Base-by-base conservation (phyloP, 2,329 filamentous ascomycete genomes). In the Alternaria panax region DNA sequence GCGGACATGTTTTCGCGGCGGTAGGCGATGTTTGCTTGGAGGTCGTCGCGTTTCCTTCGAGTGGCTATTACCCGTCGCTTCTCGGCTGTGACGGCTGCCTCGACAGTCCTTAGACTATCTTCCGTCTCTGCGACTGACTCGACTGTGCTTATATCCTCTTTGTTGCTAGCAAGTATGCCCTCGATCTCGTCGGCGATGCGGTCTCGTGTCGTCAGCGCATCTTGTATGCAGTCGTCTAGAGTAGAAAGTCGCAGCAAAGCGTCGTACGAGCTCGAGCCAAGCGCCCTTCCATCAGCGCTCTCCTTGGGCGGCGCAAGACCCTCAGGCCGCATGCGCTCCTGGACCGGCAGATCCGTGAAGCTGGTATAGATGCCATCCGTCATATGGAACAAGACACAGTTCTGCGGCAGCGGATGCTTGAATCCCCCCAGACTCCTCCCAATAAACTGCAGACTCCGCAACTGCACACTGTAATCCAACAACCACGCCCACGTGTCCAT, bases 141-240 rank as follows among this genome's bases (percentile, higher is more conserved):
- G 6, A 80, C 65, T 0, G 70, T 69, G 3, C 67, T 62, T 18
- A 83, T 71, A 2, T 76, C 75, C 9, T 76, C 64, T 16, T 73
- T 72, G 55, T 82, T 81, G 0, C 74, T 61, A 9, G 78, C 69
- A 1, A 82, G 71, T 28, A 82, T 75, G 12, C 63, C 62, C 60
- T 91, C 91, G 64, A 97, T 96, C 64, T 97, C 92, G n/a, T 84
- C 80, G 47, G 92, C 88, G 8, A 98, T 83, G 53, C 85, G 84
- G 60, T 91, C 87, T 14, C 91, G 88, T 0, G 92, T 96, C 1
- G 88, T 86, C 9, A 97, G 80, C 1, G 93, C 93, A 77, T 98
- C 94, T 74, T 96, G 92, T 24, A 97, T 92, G 54, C 93, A 96
- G 74, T 91, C 92, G 63, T 97, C 92, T 16, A 98, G 84, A 58